Percentiles rank a stretch among this genome's conserved stretches.
Evolutionary conservation across 1,284 basidiomycete genomes (phyloP).

Genomic region (Amylostereum chailletii): DNA sequence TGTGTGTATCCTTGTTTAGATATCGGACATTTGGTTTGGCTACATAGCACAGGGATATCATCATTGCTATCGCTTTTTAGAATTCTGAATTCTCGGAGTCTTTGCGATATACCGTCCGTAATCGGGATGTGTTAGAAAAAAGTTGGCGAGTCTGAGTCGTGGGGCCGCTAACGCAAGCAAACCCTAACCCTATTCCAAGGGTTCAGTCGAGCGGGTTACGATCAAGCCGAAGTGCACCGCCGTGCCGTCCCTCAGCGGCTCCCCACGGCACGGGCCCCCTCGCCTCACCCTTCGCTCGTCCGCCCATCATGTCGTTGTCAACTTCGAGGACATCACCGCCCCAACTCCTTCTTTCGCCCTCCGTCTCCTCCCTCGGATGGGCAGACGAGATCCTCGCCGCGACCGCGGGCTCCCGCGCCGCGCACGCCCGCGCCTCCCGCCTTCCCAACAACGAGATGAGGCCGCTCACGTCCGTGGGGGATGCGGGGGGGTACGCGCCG

Average conservation of each 20-base stretch:
- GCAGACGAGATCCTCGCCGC: not conserved
- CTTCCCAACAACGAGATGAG: not conserved
- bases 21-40: no score
- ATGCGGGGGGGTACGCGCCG: not conserved
- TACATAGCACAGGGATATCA: no score
- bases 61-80: no score
- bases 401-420: not conserved
- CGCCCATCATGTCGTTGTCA: not conserved
- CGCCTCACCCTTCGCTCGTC: not conserved
- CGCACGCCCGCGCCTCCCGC: not conserved
- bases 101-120: no score
- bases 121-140: no score
- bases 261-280: not conserved
- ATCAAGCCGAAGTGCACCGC: not conserved
- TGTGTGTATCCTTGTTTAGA: no score
- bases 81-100: no score
- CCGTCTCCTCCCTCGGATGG: not conserved
- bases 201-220: not conserved
- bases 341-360: not conserved
- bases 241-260: not conserved
- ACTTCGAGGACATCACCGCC: not conserved
- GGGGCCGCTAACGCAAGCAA: no score
- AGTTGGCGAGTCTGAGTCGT: no score
- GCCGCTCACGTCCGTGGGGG: not conserved
- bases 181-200: not conserved